phyloP scores from a whole-genome alignment of 2,329 filamentous ascomycete genomes.

The Cyclaneusma minus region DNA sequence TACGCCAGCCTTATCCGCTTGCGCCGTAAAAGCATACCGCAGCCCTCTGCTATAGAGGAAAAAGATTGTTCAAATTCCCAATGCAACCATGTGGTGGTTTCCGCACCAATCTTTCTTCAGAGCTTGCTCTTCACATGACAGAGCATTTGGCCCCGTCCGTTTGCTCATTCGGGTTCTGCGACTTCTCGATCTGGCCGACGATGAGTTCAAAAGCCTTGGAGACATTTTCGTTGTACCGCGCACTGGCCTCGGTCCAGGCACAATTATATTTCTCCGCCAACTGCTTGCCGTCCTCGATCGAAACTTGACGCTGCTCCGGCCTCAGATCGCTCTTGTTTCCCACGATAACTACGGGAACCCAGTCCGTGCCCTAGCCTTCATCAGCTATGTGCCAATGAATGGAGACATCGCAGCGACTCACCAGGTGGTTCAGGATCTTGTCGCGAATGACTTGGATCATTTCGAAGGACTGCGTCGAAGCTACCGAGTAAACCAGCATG shows the following conservation, averaged over 20 bases:
- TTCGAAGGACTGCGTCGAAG: slow-evolving; percentile 85
- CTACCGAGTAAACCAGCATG: slow-evolving; percentile 96
- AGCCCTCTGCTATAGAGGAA: no score
- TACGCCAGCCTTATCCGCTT: no score
- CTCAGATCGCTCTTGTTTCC: slow-evolving; percentile 95
- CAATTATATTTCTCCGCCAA: slow-evolving; percentile 79
- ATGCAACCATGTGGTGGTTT: no score
- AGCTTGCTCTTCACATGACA: slow-evolving; percentile 80
- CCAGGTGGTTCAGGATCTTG: slow-evolving; percentile 92
- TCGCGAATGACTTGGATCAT: slow-evolving; percentile 94
- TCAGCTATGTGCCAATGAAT: background rate
- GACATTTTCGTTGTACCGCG: slow-evolving; percentile 89
- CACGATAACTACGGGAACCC: slow-evolving; percentile 84
- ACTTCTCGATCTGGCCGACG: slow-evolving; percentile 89
- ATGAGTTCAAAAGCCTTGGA: slow-evolving; percentile 84
- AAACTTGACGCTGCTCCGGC: slow-evolving; percentile 85
- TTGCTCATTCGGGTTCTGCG: slow-evolving; percentile 77
- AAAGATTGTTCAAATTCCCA: no score
- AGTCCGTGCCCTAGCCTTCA: slow-evolving; percentile 68
- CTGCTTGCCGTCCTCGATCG: slow-evolving; percentile 68
- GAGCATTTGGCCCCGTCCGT: slow-evolving; percentile 65
- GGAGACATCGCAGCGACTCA: no score
- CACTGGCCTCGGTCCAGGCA: slow-evolving; percentile 88
- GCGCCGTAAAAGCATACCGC: no score
- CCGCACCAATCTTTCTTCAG: no score